These are phyloP conservation scores for Penicillium sclerotigenum DNA, from an alignment of 2,329 filamentous ascomycete genomes.

Conservation along the genomic window DNA sequence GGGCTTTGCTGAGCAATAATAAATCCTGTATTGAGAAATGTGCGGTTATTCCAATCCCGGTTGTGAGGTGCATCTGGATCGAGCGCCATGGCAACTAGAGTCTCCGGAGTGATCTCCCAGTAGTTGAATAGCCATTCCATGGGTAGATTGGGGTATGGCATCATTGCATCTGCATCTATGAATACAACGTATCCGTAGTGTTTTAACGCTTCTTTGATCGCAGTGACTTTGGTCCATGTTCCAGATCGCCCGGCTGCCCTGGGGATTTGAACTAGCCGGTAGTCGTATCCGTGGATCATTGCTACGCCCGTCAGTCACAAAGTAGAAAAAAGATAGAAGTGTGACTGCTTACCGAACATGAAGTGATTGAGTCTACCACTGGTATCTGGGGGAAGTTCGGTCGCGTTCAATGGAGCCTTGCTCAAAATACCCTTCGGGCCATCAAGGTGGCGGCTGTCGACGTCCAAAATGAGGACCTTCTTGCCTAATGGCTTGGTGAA, in stretches of 20 bases:
- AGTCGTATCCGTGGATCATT: constrained; percentile 6
- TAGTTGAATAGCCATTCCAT: constrained; percentile 51
- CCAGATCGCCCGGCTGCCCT: constrained; percentile 48
- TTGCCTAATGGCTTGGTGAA: constrained; percentile 11
- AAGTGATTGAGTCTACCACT: constrained; percentile 40
- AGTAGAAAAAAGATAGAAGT: background rate
- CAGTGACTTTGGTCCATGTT: constrained; percentile 48
- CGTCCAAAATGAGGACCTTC: constrained; percentile 16
- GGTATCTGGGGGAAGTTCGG: constrained; percentile 1
- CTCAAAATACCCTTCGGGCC: constrained; percentile 13
- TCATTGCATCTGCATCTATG: constrained; percentile 46
- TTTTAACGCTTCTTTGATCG: constrained; percentile 39
- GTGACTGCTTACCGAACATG: constrained; percentile 32
- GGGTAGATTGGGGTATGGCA: constrained; percentile 45
- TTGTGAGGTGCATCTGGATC: constrained; percentile 45
- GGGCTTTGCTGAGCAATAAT: constrained; percentile 40
- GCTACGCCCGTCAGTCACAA: background rate
- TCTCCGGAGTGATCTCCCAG: constrained; percentile 44
- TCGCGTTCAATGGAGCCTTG: constrained; percentile 1
- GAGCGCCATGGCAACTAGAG: constrained; percentile 47
- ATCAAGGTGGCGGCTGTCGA: constrained; percentile 15
- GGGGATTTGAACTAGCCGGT: constrained; percentile 42
- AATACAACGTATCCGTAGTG: constrained; percentile 46
- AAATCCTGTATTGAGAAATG: constrained; percentile 45
- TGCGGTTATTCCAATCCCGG: constrained; percentile 35